phyloP scores from a whole-genome alignment of 345 rosid genomes.

The Eucalyptus sp. region DNA sequence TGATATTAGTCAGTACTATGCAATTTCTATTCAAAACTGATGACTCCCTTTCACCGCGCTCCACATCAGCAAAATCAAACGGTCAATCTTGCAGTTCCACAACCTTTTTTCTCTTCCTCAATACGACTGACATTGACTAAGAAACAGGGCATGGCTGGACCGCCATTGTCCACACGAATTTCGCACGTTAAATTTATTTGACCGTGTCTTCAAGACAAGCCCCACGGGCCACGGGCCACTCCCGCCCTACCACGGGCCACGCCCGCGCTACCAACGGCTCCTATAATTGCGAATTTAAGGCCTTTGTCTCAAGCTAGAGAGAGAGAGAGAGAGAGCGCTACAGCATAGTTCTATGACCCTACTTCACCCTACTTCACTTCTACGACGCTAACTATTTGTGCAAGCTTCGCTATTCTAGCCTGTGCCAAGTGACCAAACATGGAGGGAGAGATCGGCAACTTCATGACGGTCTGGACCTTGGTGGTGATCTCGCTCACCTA shows the following conservation, averaged over 20 bases:
- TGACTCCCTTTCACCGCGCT: not conserved
- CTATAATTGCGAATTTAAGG: not conserved
- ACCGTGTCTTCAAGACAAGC: not conserved
- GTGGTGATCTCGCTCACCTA: not conserved
- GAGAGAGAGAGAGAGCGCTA: not conserved
- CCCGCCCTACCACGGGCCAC: not conserved
- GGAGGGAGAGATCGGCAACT: not conserved
- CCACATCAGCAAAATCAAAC: not conserved
- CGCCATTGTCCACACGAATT: not conserved
- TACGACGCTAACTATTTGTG: not conserved
- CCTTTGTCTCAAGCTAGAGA: not conserved
- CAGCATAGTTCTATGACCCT: no score
- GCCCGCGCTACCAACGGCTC: not conserved
- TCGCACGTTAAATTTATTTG: not conserved
- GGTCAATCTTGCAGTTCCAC: not conserved
- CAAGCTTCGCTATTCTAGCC: not conserved
- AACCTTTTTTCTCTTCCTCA: not conserved
- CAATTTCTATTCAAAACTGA: not conserved
- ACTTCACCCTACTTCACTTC: not conserved
- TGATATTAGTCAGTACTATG: not conserved
- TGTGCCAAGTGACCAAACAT: not conserved
- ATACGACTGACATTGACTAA: not conserved
- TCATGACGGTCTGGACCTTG: conserved; percentile 2
- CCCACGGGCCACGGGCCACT: not conserved
- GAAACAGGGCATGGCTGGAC: not conserved